Conservation (phyloP, 768 basidiomycete species). For the Russula brevipes region DNA sequence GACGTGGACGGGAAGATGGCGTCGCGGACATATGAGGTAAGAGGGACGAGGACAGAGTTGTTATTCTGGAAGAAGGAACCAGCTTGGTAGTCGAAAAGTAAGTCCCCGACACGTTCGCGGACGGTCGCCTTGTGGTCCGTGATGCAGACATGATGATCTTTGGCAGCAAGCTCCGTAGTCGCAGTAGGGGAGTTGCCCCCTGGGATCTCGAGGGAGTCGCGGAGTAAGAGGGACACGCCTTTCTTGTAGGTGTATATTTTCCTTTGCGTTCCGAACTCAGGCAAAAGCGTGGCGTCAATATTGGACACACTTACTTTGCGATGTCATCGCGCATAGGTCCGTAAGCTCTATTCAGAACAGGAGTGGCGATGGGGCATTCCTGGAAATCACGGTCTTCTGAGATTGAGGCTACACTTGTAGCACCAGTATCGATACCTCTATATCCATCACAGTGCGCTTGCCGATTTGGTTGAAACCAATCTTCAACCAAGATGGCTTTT, state of each 20-base stretch:
- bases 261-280: slow-evolving; percentile 36
- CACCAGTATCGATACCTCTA: slow-evolving; percentile 55
- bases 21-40: slow-evolving; percentile 78
- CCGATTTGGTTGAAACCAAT: slow-evolving; percentile 89
- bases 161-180: slow-evolving; percentile 26
- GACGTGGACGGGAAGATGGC: slow-evolving; percentile 49
- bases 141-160: slow-evolving; percentile 67
- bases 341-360: slow-evolving; percentile 67
- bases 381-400: slow-evolving; percentile 28
- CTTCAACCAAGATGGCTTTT: slow-evolving; percentile 64
- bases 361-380: slow-evolving; percentile 91
- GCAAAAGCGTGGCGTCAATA: neutral
- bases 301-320: slow-evolving; percentile 46
- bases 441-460: slow-evolving; percentile 73
- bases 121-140: slow-evolving; percentile 76
- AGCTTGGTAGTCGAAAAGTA: slow-evolving; percentile 78
- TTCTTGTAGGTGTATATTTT: slow-evolving; percentile 76
- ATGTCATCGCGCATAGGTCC: slow-evolving; percentile 58
- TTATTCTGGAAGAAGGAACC: slow-evolving; percentile 99
- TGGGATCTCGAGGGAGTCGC: slow-evolving; percentile 62
- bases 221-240: slow-evolving; percentile 85
- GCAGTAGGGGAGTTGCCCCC: slow-evolving; percentile 28
- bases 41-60: slow-evolving; percentile 79
- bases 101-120: slow-evolving; percentile 78
- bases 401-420: neutral